Conservation (phyloP, 2,329 filamentous ascomycete species). For the Fusarium sp. region DNA sequence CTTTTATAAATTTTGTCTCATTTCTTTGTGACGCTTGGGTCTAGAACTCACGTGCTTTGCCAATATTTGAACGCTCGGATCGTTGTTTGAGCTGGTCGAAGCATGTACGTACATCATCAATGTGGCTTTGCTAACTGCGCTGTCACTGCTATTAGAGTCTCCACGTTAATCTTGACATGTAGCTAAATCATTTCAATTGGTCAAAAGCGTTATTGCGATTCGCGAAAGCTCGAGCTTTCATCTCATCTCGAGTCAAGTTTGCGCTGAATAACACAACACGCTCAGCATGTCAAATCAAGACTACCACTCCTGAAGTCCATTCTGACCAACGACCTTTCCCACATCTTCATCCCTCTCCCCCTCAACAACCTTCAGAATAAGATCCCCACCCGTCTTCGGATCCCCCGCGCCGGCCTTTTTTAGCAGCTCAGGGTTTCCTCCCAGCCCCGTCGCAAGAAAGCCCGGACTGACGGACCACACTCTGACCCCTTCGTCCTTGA, state of each 20-base stretch:
- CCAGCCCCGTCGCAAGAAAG: slow-evolving; percentile 60
- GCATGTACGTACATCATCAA: slow-evolving; percentile 32
- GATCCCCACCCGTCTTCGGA: slow-evolving; percentile 51
- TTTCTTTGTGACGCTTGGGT: slow-evolving; percentile 7
- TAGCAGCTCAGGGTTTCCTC: slow-evolving; percentile 47
- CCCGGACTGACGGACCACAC: slow-evolving; percentile 62
- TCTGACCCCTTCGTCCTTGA: slow-evolving; percentile 63
- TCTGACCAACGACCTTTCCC: slow-evolving; percentile 52
- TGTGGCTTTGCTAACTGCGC: slow-evolving; percentile 28
- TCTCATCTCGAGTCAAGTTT: not conserved
- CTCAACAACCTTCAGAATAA: slow-evolving; percentile 56
- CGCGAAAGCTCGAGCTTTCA: not conserved
- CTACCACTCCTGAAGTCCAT: slow-evolving; percentile 48
- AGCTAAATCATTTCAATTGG: not conserved
- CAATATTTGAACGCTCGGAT: slow-evolving; percentile 2
- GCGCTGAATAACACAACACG: not conserved
- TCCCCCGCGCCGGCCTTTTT: slow-evolving; percentile 52
- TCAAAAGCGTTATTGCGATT: not conserved
- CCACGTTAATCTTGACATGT: not conserved
- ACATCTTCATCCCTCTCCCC: slow-evolving; percentile 56
- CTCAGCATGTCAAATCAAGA: not conserved
- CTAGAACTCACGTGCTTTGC: not conserved
- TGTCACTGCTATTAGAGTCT: not conserved
- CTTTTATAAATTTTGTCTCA: not conserved
- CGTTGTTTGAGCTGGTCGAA: not conserved